These are phyloP conservation scores for Filosporella fistucella DNA, from an alignment of 495 filamentous ascomycete species.

Conservation along the genomic window DNA sequence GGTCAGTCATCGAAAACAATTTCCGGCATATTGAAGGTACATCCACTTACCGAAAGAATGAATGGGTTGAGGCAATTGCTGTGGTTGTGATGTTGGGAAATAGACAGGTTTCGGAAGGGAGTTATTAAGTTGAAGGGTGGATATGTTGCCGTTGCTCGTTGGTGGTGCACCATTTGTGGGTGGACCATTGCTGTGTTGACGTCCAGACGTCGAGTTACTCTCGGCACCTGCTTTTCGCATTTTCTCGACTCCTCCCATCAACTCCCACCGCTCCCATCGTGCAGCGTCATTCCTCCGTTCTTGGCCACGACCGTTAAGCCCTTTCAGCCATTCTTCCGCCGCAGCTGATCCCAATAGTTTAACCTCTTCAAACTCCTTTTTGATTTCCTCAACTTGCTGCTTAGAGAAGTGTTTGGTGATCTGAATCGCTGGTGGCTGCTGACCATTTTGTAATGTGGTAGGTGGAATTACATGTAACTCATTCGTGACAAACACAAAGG, in stretches of 20 bases:
- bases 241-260: conserved; percentile 34
- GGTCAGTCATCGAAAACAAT: background rate
- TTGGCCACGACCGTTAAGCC: conserved; percentile 56
- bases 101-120: background rate
- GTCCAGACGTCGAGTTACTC: too few relatives aligned
- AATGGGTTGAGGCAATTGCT: conserved; percentile 1
- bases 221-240: conserved; percentile 20
- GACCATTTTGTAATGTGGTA: conserved; percentile 40
- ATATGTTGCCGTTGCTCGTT: background rate
- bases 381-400: conserved; percentile 48
- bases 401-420: conserved; percentile 60
- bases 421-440: conserved; percentile 39
- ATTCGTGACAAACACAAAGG: conserved; percentile 58
- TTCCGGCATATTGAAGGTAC: background rate
- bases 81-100: background rate
- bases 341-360: conserved; percentile 54
- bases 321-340: conserved; percentile 71
- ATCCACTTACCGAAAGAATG: conserved; percentile 9
- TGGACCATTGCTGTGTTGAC: background rate
- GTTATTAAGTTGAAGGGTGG: background rate
- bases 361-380: conserved; percentile 51
- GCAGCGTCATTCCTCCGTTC: conserved; percentile 48
- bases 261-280: conserved; percentile 70
- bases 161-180: background rate
- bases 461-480: conserved; percentile 51